Base-by-base conservation (phyloP, 352 stramenopile genomes). In the Pythium phragmiticola region DNA sequence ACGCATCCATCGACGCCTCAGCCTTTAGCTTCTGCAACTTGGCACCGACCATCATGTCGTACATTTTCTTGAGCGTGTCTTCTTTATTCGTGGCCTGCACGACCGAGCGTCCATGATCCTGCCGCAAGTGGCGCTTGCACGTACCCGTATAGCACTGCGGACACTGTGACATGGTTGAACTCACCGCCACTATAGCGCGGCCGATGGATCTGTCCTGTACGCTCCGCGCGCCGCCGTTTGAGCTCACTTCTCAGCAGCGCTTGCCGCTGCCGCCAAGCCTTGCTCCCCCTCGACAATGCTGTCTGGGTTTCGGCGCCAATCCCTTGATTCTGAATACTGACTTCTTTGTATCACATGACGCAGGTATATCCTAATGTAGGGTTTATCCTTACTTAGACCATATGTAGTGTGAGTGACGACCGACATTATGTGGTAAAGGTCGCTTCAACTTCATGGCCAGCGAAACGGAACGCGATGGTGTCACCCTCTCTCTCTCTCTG, bases 131-230 rank as follows among this genome's bases (percentile, higher is more conserved):
- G 36, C 81, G 78, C 57, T 72, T 74, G 71, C 83, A 92, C 41
- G 81, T 92, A 12, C 83, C 78, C 14, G 83, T 92, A 70, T 88
- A 92, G 76, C 83, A 92, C 64, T 92, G 83, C 49, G 83, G 83
- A 63, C 83, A 92, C 61, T 88, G 83, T 47, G 83, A 74, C 83
- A 90, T 90, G 14, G 57, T 48, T 7, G 23, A 42, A 5, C 26
- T 3, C 26, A 30, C 2, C 26, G 26, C 26, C 26, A 5, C 4
- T 5, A 5, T 1, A 30, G 26, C 26, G 26, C 26, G 26, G 26
- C 26, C 26, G 26, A 30, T 30, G 26, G 26, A 30, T 30, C 26
- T 30, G 26, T 30, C 26, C 26, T 30, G 26, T 30, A 30, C 3
- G 26, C 26, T 30, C 26, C 26, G 26, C 26, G 26, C 26, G 26